Evolutionary conservation across 139 green algal genomes (phyloP), one percentile per base, ranked within the genome.

Genomic region (Volvox reticuliferus): DNA sequence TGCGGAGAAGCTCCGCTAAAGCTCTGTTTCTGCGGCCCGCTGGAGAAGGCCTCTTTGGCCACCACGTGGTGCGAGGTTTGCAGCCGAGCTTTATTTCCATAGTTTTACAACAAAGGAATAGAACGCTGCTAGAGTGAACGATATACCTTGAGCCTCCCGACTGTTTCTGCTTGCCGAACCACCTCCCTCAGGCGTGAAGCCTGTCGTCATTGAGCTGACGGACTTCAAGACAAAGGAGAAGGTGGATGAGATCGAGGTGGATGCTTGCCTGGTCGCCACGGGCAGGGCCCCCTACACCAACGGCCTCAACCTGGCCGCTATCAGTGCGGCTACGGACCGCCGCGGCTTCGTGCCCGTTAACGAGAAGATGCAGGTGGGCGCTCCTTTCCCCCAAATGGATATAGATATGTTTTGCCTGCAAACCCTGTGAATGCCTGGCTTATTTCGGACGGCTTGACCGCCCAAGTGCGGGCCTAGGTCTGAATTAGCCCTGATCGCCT

Each of bases 221-320:
- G 98, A 99, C 95, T 98, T 99, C 94, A 99, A 99, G 94, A 99
- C 98, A 68, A 99, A 99, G 94, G 97, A 99, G 96, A 93, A 97
- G 85, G 97, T 99, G 89, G 98, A 99, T 84, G 95, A 92, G 32
- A 91, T 99, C 82, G 98, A 99, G 96, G 96, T 99, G 93, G 97
- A 99, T 87, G 97, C 98, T 12, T 95, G 92, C 79, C 92, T 99
- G 87, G 99, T 99, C 55, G 98, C 98, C 87, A 99, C 98, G 3
- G 98, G 98, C 65, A 90, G 90, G 37, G 92, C 93, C 3, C 93
- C 94, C 36, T 96, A 94, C 92, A 95, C 94, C 77, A 91, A 90
- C 50, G 94, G 98, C 21, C 95, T 99, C 81, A 97, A 97, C 92
- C 93, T 99, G 79, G 88, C 65, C 2, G 92, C 95, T 16, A 91